Percentiles rank a stretch among this genome's conserved stretches.
Conservation (phyloP, 106 monocot species). For the Chionographis japonica region DNA sequence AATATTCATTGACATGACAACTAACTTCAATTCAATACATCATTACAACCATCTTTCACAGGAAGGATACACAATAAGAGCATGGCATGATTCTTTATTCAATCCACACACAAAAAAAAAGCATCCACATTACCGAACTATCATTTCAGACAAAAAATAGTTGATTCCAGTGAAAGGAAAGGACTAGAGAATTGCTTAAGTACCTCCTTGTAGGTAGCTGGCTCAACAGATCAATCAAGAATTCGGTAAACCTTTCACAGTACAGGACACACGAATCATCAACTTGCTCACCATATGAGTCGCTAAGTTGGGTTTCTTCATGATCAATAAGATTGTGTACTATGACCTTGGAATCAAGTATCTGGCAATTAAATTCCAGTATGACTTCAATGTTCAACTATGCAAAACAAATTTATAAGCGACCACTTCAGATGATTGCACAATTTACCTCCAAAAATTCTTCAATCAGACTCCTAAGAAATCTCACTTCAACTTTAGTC, state of each 20-base stretch:
- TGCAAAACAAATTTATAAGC: neutral
- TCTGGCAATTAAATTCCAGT: constrained; percentile 32
- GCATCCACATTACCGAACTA: no score
- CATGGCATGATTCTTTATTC: no score
- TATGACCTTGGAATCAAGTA: constrained; percentile 82
- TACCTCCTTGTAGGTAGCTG: constrained; percentile 97
- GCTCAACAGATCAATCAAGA: constrained; percentile 93
- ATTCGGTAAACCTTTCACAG: constrained; percentile 97
- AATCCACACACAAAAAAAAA: no score
- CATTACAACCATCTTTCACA: no score
- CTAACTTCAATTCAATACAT: no score
- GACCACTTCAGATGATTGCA: neutral
- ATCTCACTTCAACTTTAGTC: constrained; percentile 64
- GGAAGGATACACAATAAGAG: no score
- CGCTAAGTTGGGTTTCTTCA: constrained; percentile 20
- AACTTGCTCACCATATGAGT: constrained; percentile 47
- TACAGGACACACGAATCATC: constrained; percentile 85
- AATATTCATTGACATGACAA: no score
- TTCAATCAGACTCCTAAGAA: constrained; percentile 81
- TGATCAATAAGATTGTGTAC: constrained; percentile 25
- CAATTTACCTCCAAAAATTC: constrained; percentile 82
- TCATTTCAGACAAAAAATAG: no score
- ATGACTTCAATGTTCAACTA: neutral
- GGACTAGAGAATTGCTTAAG: neutral
- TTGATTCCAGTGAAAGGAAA: neutral